Conservation (phyloP, 2,329 filamentous ascomycete genomes). For the Lachnellula suecica region DNA sequence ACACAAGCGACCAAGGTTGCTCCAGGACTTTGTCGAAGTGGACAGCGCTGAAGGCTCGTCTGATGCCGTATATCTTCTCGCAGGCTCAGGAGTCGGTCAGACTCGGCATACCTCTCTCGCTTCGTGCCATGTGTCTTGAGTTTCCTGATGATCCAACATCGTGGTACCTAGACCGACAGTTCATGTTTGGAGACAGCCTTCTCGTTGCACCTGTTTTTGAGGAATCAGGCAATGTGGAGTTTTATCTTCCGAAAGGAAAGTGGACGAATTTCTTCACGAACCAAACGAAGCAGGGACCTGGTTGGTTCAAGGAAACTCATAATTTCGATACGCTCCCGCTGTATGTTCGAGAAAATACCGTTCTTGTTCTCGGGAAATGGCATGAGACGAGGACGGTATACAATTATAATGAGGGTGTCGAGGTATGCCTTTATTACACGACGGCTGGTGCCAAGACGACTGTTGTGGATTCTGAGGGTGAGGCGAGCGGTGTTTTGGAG, state of each 20-base stretch:
- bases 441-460: constrained; percentile 40
- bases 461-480: constrained; percentile 44
- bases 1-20: constrained; percentile 44
- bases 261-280: constrained; percentile 51
- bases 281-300: constrained; percentile 39
- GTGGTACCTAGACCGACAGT: constrained; percentile 58
- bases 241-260: constrained; percentile 52
- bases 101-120: constrained; percentile 51
- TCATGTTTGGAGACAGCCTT: constrained; percentile 58
- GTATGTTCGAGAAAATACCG: constrained; percentile 40
- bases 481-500: constrained; percentile 39
- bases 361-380: constrained; percentile 31
- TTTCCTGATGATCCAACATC: constrained; percentile 59
- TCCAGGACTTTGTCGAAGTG: constrained; percentile 48
- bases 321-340: constrained; percentile 46
- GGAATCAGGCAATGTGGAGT: constrained; percentile 53
- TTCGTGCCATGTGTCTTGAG: constrained; percentile 58
- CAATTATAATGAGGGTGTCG: constrained; percentile 33
- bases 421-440: constrained; percentile 47
- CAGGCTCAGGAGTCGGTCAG: constrained; percentile 49
- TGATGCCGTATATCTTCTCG: constrained; percentile 58
- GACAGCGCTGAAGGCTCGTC: constrained; percentile 46
- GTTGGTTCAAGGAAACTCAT: constrained; percentile 47
- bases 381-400: constrained; percentile 30
- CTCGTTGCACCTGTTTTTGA: constrained; percentile 58